Evolutionary conservation across 176 grass and related monocot genomes (phyloP).

Genomic region (Neostapfia colusana): DNA sequence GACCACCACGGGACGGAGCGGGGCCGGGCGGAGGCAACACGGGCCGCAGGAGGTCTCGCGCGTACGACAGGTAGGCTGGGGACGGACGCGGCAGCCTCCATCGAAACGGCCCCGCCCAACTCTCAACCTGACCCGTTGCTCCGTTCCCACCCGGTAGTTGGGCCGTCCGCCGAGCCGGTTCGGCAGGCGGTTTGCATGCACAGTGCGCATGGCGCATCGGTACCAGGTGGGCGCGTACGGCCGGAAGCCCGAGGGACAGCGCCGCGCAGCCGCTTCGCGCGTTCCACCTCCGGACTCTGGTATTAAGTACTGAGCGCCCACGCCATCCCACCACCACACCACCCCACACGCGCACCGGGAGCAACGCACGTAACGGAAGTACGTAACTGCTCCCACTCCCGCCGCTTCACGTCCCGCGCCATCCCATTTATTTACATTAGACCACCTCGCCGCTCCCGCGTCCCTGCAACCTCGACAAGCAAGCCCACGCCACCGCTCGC

Average conservation of each 20-base stretch:
- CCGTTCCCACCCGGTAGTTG: no score
- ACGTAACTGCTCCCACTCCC: constrained; percentile 26
- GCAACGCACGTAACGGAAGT: constrained; percentile 46
- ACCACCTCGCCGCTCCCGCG: constrained; percentile 18
- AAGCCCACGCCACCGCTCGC: background rate
- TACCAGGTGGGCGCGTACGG: background rate
- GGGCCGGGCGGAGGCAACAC: background rate
- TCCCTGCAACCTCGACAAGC: background rate
- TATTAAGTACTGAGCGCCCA: background rate
- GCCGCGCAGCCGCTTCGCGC: background rate
- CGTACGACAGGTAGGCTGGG: background rate
- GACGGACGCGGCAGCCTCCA: background rate
- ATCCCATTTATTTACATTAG: constrained; percentile 11
- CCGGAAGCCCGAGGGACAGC: no score
- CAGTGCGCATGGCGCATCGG: background rate
- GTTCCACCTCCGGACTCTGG: background rate
- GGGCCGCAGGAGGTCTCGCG: background rate
- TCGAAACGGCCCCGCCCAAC: background rate
- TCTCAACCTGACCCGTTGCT: no score
- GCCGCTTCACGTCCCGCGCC: background rate
- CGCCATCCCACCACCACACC: background rate
- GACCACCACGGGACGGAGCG: background rate
- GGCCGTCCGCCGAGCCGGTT: no score
- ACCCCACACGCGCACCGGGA: constrained; percentile 29
- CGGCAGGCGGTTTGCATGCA: background rate